A percentile compares a stretch with the other conserved stretches of the same genome.
Evolutionary conservation across 2,329 filamentous ascomycete species (phyloP).

Genomic region (Stemphylium vesicarium): DNA sequence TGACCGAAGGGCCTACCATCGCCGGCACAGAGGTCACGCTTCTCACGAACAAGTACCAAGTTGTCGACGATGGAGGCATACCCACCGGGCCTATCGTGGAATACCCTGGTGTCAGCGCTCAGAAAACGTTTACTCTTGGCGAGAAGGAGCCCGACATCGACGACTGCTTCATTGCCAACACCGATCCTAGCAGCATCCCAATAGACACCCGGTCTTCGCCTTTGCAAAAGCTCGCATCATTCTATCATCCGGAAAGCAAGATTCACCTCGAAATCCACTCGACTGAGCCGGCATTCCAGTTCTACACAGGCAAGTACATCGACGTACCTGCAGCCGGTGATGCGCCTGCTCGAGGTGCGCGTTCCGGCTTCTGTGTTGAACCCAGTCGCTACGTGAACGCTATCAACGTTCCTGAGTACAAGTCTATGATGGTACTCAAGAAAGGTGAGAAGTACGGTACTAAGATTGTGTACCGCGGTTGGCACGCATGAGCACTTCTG

Average conservation of each 20-base stretch:
- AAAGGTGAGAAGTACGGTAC: conserved; percentile 84
- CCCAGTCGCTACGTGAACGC: conserved; percentile 91
- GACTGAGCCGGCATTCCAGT: conserved; percentile 96
- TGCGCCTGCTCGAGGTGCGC: conserved; percentile 67
- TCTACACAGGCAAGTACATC: conserved; percentile 90
- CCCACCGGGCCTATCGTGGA: conserved; percentile 71
- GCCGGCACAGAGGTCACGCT: conserved; percentile 67
- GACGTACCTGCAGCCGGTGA: conserved; percentile 70
- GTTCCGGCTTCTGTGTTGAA: conserved; percentile 89
- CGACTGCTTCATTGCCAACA: conserved; percentile 84
- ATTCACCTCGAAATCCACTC: conserved; percentile 86
- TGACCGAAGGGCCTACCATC: conserved; percentile 64
- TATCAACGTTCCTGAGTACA: conserved; percentile 81
- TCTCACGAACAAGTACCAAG: conserved; percentile 70
- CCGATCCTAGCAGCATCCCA: conserved; percentile 60
- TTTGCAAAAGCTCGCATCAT: conserved; percentile 71
- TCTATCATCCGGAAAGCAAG: conserved; percentile 74
- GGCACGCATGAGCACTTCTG: conserved; percentile 61
- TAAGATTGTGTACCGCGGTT: conserved; percentile 82
- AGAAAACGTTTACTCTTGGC: conserved; percentile 75
- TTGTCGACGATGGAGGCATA: conserved; percentile 74
- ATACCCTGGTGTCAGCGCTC: conserved; percentile 69
- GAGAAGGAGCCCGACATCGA: conserved; percentile 77
- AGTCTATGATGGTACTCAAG: conserved; percentile 77
- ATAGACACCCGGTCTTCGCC: conserved; percentile 62